Percentiles rank a stretch among this genome's conserved stretches.
Conservation (phyloP, 805 yeast species). For the Wickerhamomyces queroliae region DNA sequence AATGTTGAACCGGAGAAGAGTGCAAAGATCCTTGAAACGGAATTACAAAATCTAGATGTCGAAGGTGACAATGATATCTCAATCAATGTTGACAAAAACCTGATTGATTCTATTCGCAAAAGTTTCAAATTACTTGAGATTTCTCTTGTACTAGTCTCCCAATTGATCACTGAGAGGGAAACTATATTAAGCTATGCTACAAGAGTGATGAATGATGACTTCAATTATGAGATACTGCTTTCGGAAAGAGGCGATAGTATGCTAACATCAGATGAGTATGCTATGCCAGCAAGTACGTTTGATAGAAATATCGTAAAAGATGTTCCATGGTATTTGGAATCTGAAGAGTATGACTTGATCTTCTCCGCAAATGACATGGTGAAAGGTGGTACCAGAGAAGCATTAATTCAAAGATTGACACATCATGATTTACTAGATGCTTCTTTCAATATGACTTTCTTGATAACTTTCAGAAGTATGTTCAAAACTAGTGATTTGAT, state of each 20-base stretch:
- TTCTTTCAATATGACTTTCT: constrained; percentile 60
- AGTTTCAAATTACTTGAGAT: constrained; percentile 29
- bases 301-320: constrained; percentile 28
- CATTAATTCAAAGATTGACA: constrained; percentile 74
- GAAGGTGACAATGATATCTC: constrained; percentile 32
- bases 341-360: constrained; percentile 53
- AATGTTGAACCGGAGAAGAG: constrained; percentile 38
- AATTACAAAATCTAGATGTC: constrained; percentile 41
- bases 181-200: constrained; percentile 67
- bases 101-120: constrained; percentile 26
- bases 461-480: constrained; percentile 73
- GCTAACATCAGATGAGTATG: constrained; percentile 18
- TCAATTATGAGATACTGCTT: constrained; percentile 51
- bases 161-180: constrained; percentile 65
- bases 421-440: constrained; percentile 62
- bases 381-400: constrained; percentile 79
- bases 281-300: constrained; percentile 22
- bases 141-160: constrained; percentile 38
- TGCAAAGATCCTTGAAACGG: constrained; percentile 39
- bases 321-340: constrained; percentile 67
- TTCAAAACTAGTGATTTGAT: constrained; percentile 61
- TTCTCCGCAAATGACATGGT: constrained; percentile 67
- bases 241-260: constrained; percentile 36
- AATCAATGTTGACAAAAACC: constrained; percentile 23
- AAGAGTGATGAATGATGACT: constrained; percentile 70